A percentile compares a stretch with the other conserved stretches of the same genome.
Evolutionary conservation across 495 filamentous ascomycete genomes (phyloP).

Genomic region (Aspergillus coremiiformis): DNA sequence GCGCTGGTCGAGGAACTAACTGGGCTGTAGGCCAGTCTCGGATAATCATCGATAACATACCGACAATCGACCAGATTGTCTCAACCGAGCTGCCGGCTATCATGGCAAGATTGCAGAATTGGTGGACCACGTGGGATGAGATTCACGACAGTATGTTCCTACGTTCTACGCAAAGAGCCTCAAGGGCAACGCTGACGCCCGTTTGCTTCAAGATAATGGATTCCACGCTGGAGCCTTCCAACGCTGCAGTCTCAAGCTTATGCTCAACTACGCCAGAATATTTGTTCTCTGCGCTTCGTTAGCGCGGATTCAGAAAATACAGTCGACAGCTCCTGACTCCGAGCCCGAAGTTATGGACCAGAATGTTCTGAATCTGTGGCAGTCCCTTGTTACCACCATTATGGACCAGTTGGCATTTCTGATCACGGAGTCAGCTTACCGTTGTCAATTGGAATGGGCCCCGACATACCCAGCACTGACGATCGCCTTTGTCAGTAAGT

Average conservation of each 20-base stretch:
- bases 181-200: background rate
- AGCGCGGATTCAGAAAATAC: conserved; percentile 36
- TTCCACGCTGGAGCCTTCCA: conserved; percentile 38
- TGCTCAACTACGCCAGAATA: conserved; percentile 35
- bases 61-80: conserved; percentile 25
- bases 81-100: conserved; percentile 28
- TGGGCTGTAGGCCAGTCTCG: conserved; percentile 22
- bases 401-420: conserved; percentile 34
- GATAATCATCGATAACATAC: conserved; percentile 27
- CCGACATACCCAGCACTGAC: conserved; percentile 38
- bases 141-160: conserved; percentile 32
- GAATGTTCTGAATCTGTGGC: conserved; percentile 29
- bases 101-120: conserved; percentile 30
- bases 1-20: background rate
- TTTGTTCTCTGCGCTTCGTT: conserved; percentile 33
- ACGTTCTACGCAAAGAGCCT: background rate
- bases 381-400: conserved; percentile 29
- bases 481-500: conserved; percentile 40
- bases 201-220: conserved; percentile 24
- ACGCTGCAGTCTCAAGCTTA: conserved; percentile 34
- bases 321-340: conserved; percentile 19
- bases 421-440: conserved; percentile 32
- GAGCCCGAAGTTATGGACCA: conserved; percentile 21
- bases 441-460: conserved; percentile 34
- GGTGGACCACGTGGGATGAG: conserved; percentile 40